These are phyloP conservation scores for Boletus rubescentipes DNA, from an alignment of 768 basidiomycete species.

Conservation along the genomic window DNA sequence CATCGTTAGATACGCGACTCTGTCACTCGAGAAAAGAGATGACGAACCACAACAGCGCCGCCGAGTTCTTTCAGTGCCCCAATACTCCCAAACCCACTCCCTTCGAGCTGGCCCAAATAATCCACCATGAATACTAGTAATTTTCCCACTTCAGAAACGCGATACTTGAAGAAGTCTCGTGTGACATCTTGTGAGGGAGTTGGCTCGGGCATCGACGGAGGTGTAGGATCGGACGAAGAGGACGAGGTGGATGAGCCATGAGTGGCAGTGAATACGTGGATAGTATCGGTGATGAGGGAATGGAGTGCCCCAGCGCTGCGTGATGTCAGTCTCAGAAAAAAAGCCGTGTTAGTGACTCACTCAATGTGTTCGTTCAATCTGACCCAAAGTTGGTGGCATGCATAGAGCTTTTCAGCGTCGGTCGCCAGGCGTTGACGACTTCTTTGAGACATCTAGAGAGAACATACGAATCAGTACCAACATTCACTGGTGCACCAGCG, in stretches of 20 bases:
- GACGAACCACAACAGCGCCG: conserved; percentile 57
- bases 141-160: conserved; percentile 62
- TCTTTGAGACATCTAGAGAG: conserved; percentile 71
- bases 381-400: conserved; percentile 81
- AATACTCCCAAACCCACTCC: conserved; percentile 21
- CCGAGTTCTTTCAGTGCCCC: conserved; percentile 40
- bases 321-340: neutral
- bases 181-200: conserved; percentile 69
- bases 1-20: neutral
- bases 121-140: conserved; percentile 62
- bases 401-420: conserved; percentile 86
- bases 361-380: conserved; percentile 64
- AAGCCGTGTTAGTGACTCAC: conserved; percentile 37
- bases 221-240: conserved; percentile 10
- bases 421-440: conserved; percentile 72
- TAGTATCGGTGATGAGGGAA: conserved; percentile 68
- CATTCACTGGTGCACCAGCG: neutral
- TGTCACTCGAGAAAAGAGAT: neutral
- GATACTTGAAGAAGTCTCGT: conserved; percentile 79
- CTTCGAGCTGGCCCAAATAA: conserved; percentile 25
- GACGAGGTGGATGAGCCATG: conserved; percentile 11
- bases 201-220: conserved; percentile 42
- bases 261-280: conserved; percentile 64
- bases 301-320: conserved; percentile 53
- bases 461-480: conserved; percentile 2